Evolutionary conservation across 148 eudicot species (phyloP), one percentile per base, ranked within the genome.

Genomic region (Arctostaphylos glauca): DNA sequence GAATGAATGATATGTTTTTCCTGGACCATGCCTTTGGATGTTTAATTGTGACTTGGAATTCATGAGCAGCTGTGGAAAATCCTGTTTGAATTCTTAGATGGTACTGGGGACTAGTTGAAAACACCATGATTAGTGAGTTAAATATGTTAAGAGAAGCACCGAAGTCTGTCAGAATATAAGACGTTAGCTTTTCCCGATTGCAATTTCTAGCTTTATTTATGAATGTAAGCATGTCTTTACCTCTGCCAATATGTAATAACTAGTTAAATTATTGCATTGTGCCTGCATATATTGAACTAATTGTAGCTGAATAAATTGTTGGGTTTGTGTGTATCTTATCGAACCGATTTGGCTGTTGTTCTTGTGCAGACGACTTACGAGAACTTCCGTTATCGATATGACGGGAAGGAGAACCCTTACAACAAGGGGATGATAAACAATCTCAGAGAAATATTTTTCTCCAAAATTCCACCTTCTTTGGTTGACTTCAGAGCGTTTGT

Each of bases 281-380:
- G 58, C 31, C 50, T 71, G n/a, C 49, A 23, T 52, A 52, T 48
- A 50, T 74, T 74, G 53, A 49, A 52, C 8, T 21, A 15, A 25
- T 23, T 10, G 19, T 43, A 16, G 75, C 74, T 50, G 66, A 77
- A 16, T 71, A 80, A 48, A 74, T 70, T 13, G 23, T 81, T 74
- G 12, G 68, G 76, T 74, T 82, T 52, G 75, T 43, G 23, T n/a
- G 48, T 23, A 38, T 64, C 38, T 62, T 62, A 82, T 47, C 19
- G 70, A 58, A 73, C 43, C 49, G 2, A 8, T 80, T 56, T 46
- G n/a, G 31, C 64, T 13, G 21, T 79, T 79, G 50, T 49, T 58
- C 18, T 52, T 56, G 19, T 83, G 87, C 98, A 96, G 99, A 94
- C 99, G 25, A 96, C 99, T 48, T 96, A 96, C 74, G 99, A 96